Conservation (phyloP, 2,329 filamentous ascomycete genomes). For the Periconia sp. region DNA sequence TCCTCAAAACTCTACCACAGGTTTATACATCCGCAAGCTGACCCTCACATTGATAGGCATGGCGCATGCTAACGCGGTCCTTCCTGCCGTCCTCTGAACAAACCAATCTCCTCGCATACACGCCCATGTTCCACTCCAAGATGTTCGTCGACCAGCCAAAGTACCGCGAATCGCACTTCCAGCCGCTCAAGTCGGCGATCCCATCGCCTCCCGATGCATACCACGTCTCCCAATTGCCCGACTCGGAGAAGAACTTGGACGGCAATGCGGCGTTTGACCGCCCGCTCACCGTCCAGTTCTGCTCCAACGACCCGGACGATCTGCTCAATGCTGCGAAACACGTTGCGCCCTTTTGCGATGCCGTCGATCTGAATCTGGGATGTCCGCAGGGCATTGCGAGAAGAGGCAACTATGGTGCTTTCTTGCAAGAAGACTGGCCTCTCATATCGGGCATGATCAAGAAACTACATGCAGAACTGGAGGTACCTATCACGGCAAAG, state of each 20-base stretch:
- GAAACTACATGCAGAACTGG: constrained; percentile 77
- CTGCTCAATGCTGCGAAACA: constrained; percentile 78
- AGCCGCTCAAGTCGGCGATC: constrained; percentile 60
- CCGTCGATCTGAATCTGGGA: constrained; percentile 92
- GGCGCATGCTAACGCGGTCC: constrained; percentile 94
- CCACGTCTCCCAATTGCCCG: constrained; percentile 37
- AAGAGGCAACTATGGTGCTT: constrained; percentile 90
- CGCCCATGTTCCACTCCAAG: constrained; percentile 94
- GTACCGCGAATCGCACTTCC: constrained; percentile 82
- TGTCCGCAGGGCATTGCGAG: constrained; percentile 95
- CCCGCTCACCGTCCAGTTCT: constrained; percentile 95
- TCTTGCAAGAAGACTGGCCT: constrained; percentile 90
- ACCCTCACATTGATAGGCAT: constrained; percentile 68
- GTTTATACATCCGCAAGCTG: background rate
- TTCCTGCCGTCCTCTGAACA: constrained; percentile 71
- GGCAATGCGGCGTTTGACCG: constrained; percentile 85
- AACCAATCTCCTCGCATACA: constrained; percentile 78
- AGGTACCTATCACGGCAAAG: constrained; percentile 91
- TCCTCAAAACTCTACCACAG: constrained; percentile 27
- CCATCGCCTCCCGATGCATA: constrained; percentile 43
- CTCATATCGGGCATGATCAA: constrained; percentile 83
- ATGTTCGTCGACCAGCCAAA: constrained; percentile 78
- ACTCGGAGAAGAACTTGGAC: constrained; percentile 64
- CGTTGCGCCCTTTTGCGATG: constrained; percentile 88
- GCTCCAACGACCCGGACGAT: constrained; percentile 83